phyloP scores from a whole-genome alignment of 139 green algal species.

The Zygnema cylindricum region DNA sequence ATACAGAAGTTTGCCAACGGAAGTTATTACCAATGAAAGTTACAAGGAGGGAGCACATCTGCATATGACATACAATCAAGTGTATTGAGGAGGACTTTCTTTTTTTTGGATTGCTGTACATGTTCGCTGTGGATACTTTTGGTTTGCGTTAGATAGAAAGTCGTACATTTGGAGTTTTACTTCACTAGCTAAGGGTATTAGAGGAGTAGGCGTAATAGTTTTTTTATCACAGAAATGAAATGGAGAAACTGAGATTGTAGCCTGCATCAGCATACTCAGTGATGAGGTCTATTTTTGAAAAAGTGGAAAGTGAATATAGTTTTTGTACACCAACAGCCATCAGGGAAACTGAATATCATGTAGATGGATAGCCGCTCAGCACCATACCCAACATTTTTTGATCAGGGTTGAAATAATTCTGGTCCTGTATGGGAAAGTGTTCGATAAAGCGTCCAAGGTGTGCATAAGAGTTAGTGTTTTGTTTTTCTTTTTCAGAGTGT shows the following conservation, averaged over 20 bases:
- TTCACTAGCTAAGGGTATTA: background rate
- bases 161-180: background rate
- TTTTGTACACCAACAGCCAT: no score
- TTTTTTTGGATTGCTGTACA: background rate
- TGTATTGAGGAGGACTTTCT: background rate
- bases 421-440: background rate
- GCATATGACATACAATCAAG: background rate
- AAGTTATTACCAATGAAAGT: background rate
- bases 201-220: background rate
- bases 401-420: background rate
- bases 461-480: background rate
- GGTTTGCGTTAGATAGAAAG: background rate
- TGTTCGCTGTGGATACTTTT: background rate
- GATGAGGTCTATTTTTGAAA: background rate
- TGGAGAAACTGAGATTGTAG: background rate
- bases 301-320: background rate
- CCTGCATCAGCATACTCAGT: background rate
- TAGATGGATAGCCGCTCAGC: background rate
- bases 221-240: no score
- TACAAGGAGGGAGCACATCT: background rate
- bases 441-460: background rate
- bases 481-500: background rate
- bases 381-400: background rate
- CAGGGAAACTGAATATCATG: no score
- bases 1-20: background rate